Conservation (phyloP, 305 asterid genomes). For the Fraxinus paxiana region DNA sequence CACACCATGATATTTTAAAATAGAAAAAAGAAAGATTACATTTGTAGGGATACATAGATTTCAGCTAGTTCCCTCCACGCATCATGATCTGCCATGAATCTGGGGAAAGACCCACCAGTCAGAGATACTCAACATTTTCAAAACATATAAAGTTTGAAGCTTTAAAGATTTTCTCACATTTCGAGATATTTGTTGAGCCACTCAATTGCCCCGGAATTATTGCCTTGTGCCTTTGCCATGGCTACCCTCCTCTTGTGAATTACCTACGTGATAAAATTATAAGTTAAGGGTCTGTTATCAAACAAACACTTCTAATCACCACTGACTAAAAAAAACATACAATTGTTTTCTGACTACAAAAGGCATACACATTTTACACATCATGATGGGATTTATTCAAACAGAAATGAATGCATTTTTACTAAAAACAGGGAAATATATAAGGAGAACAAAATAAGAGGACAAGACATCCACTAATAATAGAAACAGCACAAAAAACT, state of each 20-base stretch:
- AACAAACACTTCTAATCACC: background rate
- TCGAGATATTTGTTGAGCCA: slow-evolving; percentile 86
- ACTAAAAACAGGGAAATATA: background rate
- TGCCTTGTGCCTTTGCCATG: slow-evolving; percentile 90
- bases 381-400: background rate
- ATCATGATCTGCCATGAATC: slow-evolving; percentile 98
- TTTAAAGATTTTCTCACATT: slow-evolving; percentile 48
- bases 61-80: slow-evolving; percentile 99
- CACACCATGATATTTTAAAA: background rate
- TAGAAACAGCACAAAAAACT: background rate
- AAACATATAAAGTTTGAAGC: slow-evolving; percentile 16
- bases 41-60: slow-evolving; percentile 79
- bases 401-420: background rate
- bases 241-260: slow-evolving; percentile 90
- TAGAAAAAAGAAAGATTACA: slow-evolving; percentile 41
- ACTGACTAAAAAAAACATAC: background rate
- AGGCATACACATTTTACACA: background rate
- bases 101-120: slow-evolving; percentile 37
- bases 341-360: background rate
- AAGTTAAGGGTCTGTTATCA: slow-evolving; percentile 7
- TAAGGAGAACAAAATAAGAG: background rate
- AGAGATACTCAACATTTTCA: slow-evolving; percentile 12
- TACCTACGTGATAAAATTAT: slow-evolving; percentile 41
- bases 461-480: background rate
- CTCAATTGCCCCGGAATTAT: slow-evolving; percentile 69